These are phyloP conservation scores for Mycosphaerella sp. DNA, from an alignment of 2,329 filamentous ascomycete genomes.

Conservation along the genomic window DNA sequence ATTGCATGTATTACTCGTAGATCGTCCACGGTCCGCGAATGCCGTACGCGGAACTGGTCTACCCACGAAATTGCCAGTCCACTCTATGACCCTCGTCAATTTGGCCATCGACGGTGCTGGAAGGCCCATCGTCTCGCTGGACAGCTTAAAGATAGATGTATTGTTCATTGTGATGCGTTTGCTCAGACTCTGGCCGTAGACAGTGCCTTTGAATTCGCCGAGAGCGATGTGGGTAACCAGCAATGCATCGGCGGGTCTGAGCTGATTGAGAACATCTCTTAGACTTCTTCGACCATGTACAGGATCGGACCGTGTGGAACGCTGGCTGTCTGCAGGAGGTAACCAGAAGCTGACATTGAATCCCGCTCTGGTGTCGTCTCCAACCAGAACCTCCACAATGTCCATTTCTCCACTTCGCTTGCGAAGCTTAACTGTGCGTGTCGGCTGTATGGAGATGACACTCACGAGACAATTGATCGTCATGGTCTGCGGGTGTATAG, in stretches of 20 bases:
- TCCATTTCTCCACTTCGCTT: slow-evolving; percentile 45
- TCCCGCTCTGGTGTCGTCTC: slow-evolving; percentile 74
- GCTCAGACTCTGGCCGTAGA: slow-evolving; percentile 78
- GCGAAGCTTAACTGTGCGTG: slow-evolving; percentile 61
- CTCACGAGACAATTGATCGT: slow-evolving; percentile 77
- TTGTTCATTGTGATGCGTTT: slow-evolving; percentile 61
- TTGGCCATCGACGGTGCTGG: slow-evolving; percentile 57
- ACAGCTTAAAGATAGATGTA: slow-evolving; percentile 47
- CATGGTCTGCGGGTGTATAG: slow-evolving; percentile 70
- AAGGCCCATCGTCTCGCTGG: slow-evolving; percentile 35
- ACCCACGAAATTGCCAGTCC: slow-evolving; percentile 66
- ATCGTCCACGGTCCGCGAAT: background rate
- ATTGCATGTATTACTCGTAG: background rate
- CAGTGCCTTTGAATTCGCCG: slow-evolving; percentile 64
- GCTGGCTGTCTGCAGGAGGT: slow-evolving; percentile 34
- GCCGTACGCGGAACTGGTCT: background rate
- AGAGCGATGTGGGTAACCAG: slow-evolving; percentile 74
- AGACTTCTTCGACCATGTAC: slow-evolving; percentile 29
- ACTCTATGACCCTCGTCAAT: slow-evolving; percentile 62
- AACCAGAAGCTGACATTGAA: slow-evolving; percentile 87
- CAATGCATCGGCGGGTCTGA: slow-evolving; percentile 69
- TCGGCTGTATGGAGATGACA: slow-evolving; percentile 63
- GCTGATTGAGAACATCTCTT: slow-evolving; percentile 36
- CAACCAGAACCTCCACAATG: slow-evolving; percentile 71
- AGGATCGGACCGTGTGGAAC: background rate